Evolutionary conservation across 176 grass and related monocot species (phyloP), one percentile per base, ranked within the genome.

Genomic region (Triticum urartu): DNA sequence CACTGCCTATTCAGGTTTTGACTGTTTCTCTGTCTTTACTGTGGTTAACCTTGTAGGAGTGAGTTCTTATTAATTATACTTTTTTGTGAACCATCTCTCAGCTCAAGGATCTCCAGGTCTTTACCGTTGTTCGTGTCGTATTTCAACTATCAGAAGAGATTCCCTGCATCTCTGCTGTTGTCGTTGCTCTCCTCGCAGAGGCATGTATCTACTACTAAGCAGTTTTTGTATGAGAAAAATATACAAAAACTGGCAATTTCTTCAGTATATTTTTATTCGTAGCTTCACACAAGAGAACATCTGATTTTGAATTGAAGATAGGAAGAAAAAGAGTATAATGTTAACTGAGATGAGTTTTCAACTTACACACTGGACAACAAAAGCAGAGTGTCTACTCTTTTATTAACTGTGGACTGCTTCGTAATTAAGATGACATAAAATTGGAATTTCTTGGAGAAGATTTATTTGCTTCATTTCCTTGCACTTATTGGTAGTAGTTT

Each of bases 61-160:
- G 61, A 30, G 52, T 25, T 66, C 30, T 78, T 63, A 22, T 67
- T 73, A 68, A 80, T 87, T 28, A 79, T 74, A 21, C 72, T 84
- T 20, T 75, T 75, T 89, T 81, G 26, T 14, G n/a, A 79, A 86
- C 28, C 26, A 62, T 65, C 36, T 84, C 91, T 78, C 79, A 98
- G 95, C 89, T 98, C 36, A 98, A 98, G 86, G 88, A 95, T 98
- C 93, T 98, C 80, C 86, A 92, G 59, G 96, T 98, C 36, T 98
- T 92, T 39, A 95, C 93, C 68, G 84, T 98, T 54, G 77, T 98
- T 42, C 92, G 96, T 91, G 96, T 98, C 81, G 89, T 98, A 80
- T 98, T 98, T 84, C 93, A 98, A 94, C 88, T 98, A 48, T 95
- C 79, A 24, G 93, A 98, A 89, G 90, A 95, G 83, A 98, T 98